These are phyloP conservation scores for Rhizopogon salebrosus DNA, from an alignment of 768 basidiomycete species.

Conservation along the genomic window DNA sequence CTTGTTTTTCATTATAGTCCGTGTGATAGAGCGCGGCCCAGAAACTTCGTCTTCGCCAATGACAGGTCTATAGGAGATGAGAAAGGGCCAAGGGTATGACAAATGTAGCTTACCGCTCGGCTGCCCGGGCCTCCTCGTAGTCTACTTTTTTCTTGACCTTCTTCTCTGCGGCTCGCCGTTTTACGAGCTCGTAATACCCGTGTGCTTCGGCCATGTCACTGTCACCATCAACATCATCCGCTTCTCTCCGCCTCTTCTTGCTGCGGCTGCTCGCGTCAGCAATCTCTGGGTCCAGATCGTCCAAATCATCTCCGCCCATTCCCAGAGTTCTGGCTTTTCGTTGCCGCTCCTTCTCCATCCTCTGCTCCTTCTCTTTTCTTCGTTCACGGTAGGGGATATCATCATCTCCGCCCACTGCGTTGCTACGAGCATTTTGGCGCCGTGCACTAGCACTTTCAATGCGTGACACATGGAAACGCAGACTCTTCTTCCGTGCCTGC, in stretches of 20 bases:
- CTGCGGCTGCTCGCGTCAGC: slow-evolving; percentile 23
- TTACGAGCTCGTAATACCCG: slow-evolving; percentile 90
- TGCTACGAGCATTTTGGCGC: slow-evolving; percentile 66
- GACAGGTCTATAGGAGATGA: slow-evolving; percentile 23
- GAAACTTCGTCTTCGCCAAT: slow-evolving; percentile 33
- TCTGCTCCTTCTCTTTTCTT: slow-evolving; percentile 55
- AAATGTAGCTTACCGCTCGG: slow-evolving; percentile 45
- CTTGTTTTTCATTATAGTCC: slow-evolving; percentile 89
- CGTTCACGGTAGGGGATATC: slow-evolving; percentile 88
- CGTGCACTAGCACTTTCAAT: slow-evolving; percentile 79
- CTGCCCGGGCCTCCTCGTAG: slow-evolving; percentile 62
- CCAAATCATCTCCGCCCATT: slow-evolving; percentile 64
- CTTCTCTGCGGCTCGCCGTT: slow-evolving; percentile 61
- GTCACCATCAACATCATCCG: slow-evolving; percentile 32
- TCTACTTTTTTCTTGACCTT: slow-evolving; percentile 79
- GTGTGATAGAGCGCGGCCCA: slow-evolving; percentile 85
- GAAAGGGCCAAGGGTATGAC: background rate
- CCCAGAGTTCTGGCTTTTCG: slow-evolving; percentile 30
- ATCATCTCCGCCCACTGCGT: slow-evolving; percentile 83
- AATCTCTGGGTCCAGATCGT: slow-evolving; percentile 47
- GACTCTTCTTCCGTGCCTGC: slow-evolving; percentile 68
- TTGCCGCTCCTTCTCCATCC: slow-evolving; percentile 43
- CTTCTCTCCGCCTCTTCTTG: slow-evolving; percentile 32
- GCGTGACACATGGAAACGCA: slow-evolving; percentile 91
- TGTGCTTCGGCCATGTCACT: slow-evolving; percentile 48